phyloP scores from a whole-genome alignment of 73 alveolate genomes.

The Stentor coeruleus region DNA sequence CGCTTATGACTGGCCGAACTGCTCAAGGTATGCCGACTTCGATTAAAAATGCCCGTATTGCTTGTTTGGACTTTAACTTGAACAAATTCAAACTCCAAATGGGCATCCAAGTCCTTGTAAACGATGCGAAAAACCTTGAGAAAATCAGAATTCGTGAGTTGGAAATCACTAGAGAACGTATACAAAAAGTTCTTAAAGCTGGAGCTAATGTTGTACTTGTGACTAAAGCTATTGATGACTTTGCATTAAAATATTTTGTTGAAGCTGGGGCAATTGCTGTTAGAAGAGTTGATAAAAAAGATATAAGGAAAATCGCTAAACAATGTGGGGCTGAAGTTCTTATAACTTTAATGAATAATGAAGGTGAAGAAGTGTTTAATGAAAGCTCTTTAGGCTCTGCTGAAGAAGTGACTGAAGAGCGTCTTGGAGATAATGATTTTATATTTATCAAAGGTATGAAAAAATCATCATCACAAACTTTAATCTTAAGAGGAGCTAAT shows the following conservation, averaged over 20 bases:
- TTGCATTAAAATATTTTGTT: conserved; percentile 97
- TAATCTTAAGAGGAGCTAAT: conserved; percentile 93
- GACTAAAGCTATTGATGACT: conserved; percentile 99
- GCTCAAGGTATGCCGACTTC: conserved; percentile 96
- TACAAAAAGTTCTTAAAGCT: conserved; percentile 70
- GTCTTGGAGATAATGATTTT: conserved; percentile 90
- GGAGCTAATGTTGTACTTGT: conserved; percentile 98
- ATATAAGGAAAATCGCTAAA: conserved; percentile 96
- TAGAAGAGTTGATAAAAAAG: conserved; percentile 98
- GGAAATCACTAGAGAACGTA: conserved; percentile 90
- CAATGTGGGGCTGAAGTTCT: conserved; percentile 99
- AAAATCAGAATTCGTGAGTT: conserved; percentile 89
- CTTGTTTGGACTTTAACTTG: conserved; percentile 91
- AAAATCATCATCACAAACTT: conserved; percentile 69
- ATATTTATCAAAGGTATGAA: conserved; percentile 86
- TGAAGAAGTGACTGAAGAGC: conserved; percentile 80
- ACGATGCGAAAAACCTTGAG: conserved; percentile 89
- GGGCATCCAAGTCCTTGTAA: conserved; percentile 79
- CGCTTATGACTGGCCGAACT: conserved; percentile 65
- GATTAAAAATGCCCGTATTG: conserved; percentile 92
- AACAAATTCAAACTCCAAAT: conserved; percentile 91
- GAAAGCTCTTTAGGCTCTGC: conserved; percentile 41
- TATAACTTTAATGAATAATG: too few relatives aligned
- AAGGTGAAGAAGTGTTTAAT: conserved; percentile 94
- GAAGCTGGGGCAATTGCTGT: conserved; percentile 96